Evolutionary conservation across 306 rosid species (phyloP).

Genomic region (Astragalus membranaceus): DNA sequence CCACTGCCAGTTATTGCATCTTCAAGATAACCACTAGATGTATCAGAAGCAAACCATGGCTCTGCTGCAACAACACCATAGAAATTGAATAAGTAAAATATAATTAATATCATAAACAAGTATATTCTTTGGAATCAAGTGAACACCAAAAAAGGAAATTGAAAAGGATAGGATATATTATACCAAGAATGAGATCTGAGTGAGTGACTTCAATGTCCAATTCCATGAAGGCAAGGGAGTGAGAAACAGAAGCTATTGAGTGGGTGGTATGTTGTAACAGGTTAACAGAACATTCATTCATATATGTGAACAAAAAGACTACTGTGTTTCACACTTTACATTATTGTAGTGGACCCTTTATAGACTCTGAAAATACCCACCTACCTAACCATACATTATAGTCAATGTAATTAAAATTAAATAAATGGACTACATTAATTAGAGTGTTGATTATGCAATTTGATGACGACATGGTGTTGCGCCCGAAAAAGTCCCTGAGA

Average conservation of each 20-base stretch:
- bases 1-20: constrained; percentile 43
- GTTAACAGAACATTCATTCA: constrained; percentile 22
- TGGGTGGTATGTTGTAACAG: neutral
- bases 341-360: constrained; percentile 37
- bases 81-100: neutral
- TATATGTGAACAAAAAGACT: constrained; percentile 29
- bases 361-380: constrained; percentile 29
- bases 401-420: constrained; percentile 28
- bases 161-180: neutral
- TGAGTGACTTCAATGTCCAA: constrained; percentile 31
- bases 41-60: constrained; percentile 32
- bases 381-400: constrained; percentile 40
- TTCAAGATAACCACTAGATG: constrained; percentile 45
- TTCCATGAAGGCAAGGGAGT: constrained; percentile 36
- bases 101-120: neutral
- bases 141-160: neutral
- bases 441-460: constrained; percentile 25
- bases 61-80: constrained; percentile 23
- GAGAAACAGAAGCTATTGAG: constrained; percentile 22
- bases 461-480: too few species aligned
- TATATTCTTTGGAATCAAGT: neutral
- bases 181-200: constrained; percentile 34
- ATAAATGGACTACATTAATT: constrained; percentile 30
- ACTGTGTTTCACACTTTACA: constrained; percentile 34
- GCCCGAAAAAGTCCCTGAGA: too few species aligned